phyloP scores from a whole-genome alignment of 2,329 filamentous ascomycete genomes.

The Colletotrichum caudatum region DNA sequence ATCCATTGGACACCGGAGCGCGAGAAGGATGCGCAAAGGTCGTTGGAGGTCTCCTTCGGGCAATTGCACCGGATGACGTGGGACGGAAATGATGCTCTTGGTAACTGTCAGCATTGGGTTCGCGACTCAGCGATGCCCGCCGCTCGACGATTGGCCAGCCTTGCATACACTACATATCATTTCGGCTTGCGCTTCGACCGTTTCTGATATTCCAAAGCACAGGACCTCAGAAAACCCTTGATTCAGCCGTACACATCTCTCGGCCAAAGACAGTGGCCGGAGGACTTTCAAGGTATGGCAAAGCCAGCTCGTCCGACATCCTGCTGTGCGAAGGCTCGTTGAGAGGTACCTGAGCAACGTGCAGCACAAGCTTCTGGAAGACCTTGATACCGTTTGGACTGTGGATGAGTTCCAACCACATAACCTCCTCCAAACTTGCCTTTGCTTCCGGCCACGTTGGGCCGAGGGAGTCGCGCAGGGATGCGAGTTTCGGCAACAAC shows the following conservation, averaged over 20 bases:
- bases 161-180: too few species aligned
- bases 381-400: constrained; percentile 42
- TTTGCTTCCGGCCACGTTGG: constrained; percentile 45
- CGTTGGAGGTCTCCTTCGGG: background rate
- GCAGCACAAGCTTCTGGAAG: constrained; percentile 31
- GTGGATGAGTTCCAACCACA: constrained; percentile 48
- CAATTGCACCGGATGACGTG: background rate
- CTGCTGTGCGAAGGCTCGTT: too few species aligned
- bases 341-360: constrained; percentile 16
- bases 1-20: background rate
- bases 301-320: too few species aligned
- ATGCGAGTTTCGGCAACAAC: constrained; percentile 43
- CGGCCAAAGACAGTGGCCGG: background rate
- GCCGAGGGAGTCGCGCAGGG: constrained; percentile 23
- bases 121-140: background rate
- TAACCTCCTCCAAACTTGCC: constrained; percentile 41
- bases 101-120: background rate
- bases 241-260: background rate
- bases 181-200: background rate
- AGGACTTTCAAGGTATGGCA: background rate
- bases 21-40: background rate
- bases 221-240: too few species aligned
- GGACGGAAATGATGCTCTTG: background rate
- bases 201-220: background rate
- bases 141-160: background rate